These are phyloP conservation scores for Antitrichia curtipendula DNA, from an alignment of 225 moss, liverwort and hornwort species.

Conservation along the genomic window DNA sequence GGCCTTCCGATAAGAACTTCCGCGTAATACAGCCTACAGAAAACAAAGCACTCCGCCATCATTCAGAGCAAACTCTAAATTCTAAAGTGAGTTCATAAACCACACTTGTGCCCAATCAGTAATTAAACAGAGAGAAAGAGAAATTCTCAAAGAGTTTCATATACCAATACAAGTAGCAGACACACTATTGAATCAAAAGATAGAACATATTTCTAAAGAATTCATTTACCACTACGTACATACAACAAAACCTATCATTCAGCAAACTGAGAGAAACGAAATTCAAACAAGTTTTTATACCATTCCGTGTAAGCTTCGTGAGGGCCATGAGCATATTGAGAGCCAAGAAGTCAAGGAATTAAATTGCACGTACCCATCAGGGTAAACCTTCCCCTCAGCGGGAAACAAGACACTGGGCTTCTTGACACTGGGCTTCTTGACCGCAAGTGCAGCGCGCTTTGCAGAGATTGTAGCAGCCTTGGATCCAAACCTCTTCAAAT, in stretches of 20 bases:
- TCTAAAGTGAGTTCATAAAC: not conserved
- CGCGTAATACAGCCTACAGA: conserved; percentile 61
- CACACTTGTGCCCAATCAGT: not conserved
- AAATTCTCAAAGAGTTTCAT: not conserved
- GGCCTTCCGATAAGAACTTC: conserved; percentile 53
- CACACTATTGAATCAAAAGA: not conserved
- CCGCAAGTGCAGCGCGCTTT: not conserved
- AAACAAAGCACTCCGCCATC: not conserved
- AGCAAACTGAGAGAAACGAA: not conserved
- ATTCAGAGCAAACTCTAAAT: not conserved
- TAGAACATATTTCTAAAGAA: not conserved
- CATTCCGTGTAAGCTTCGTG: not conserved
- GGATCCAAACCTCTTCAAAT: conserved; percentile 12
- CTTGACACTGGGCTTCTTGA: not conserved
- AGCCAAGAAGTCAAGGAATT: not conserved
- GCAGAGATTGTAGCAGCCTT: not conserved
- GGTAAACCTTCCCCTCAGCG: conserved; percentile 29
- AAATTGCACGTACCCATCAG: conserved; percentile 6
- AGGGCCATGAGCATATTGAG: not conserved
- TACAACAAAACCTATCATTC: not conserved
- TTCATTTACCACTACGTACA: not conserved
- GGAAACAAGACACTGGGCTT: conserved; percentile 12
- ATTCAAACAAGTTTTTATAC: not conserved
- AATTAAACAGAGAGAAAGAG: not conserved
- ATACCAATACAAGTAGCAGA: not conserved